Conservation (phyloP, 352 stramenopile genomes). For the Aphanomyces stellatus region DNA sequence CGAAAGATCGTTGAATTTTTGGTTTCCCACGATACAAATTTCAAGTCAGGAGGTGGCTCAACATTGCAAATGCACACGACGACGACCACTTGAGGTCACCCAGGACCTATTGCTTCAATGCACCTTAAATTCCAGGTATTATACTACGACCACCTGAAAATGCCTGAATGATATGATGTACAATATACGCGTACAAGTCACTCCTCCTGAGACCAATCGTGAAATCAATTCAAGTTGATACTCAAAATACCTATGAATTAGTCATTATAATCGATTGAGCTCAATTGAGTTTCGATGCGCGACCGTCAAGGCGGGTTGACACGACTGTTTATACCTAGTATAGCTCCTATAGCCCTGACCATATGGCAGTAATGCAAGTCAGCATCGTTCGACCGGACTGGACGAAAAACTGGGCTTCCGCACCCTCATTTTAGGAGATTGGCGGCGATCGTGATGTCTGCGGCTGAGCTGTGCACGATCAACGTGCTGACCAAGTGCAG, state of each 20-base stretch:
- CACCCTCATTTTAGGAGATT: no score
- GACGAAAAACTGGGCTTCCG: no score
- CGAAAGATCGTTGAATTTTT: not conserved
- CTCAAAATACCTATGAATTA: not conserved
- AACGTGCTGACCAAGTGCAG: no score
- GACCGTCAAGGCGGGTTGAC: not conserved
- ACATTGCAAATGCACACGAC: no score
- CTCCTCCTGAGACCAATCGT: not conserved
- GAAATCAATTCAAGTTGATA: not conserved
- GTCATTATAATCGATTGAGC: not conserved
- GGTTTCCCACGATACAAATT: not conserved
- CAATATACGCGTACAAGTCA: not conserved
- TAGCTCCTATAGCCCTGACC: not conserved
- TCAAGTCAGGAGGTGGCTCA: not conserved
- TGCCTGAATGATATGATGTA: not conserved
- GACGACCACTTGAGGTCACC: not conserved
- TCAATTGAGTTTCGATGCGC: not conserved
- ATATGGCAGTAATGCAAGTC: no score
- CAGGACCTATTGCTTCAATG: not conserved
- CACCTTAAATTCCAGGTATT: not conserved
- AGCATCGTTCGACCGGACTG: no score
- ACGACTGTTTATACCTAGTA: not conserved
- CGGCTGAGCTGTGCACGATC: no score
- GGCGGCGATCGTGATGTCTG: no score
- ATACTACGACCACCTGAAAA: not conserved